Evolutionary conservation across 495 filamentous ascomycete genomes (phyloP).

Genomic region (Zalerion maritima): DNA sequence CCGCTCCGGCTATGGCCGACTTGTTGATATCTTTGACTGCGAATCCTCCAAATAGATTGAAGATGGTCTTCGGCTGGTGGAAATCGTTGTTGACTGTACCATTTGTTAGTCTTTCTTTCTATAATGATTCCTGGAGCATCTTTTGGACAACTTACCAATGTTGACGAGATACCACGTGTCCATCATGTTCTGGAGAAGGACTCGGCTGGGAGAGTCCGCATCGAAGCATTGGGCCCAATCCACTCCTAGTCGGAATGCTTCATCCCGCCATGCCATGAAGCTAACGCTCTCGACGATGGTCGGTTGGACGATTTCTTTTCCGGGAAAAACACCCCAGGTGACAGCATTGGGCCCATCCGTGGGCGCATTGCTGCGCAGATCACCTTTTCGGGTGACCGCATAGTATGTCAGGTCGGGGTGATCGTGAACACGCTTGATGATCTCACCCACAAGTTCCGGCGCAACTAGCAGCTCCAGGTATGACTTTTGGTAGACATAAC

Average conservation of each 20-base stretch:
- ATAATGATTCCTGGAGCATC: background rate
- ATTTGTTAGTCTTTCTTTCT: conserved; percentile 12
- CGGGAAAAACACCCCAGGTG: conserved; percentile 98
- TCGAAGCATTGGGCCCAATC: conserved; percentile 92
- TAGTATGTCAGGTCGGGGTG: conserved; percentile 83
- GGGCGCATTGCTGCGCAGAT: conserved; percentile 69
- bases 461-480: conserved; percentile 86
- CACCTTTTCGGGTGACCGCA: conserved; percentile 67
- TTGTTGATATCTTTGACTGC: conserved; percentile 49
- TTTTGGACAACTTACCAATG: conserved; percentile 52
- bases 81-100: conserved; percentile 87
- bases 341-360: conserved; percentile 86
- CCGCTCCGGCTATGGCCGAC: conserved; percentile 6
- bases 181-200: conserved; percentile 70
- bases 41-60: conserved; percentile 72
- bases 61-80: conserved; percentile 61
- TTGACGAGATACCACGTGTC: conserved; percentile 87
- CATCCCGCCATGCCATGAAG: conserved; percentile 98
- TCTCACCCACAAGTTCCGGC: conserved; percentile 59
- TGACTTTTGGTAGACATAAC: conserved; percentile 97
- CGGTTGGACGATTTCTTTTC: conserved; percentile 96
- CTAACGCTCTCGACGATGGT: conserved; percentile 98
- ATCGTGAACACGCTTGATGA: conserved; percentile 64
- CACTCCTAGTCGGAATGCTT: conserved; percentile 80
- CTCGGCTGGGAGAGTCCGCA: conserved; percentile 60